Base-by-base conservation (phyloP, 352 stramenopile genomes). In the Sclerospora graminicola region DNA sequence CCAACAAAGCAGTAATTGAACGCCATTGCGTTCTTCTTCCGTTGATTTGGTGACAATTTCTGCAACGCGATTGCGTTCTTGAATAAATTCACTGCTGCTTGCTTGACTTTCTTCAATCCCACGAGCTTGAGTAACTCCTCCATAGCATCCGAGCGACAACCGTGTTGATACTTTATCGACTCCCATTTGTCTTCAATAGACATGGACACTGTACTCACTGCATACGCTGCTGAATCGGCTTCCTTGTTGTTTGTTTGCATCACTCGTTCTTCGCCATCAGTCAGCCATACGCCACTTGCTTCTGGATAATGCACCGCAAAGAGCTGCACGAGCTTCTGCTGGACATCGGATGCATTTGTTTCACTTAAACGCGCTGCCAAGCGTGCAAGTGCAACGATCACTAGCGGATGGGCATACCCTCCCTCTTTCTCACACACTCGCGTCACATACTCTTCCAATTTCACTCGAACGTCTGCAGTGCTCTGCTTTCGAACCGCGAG, bases 81-180 rank as follows among this genome's bases (percentile, higher is more conserved):
- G 37, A 87, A 94, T 29, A 94, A 45, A 24, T 75, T 69, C 0
- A 89, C 56, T 1, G 81, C 82, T 43, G 54, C 65, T 28, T 75
- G 45, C 42, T 95, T 95, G 3, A 95, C 84, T 41, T 78, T 77
- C 8, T 48, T 67, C n/a, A 95, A 59, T 1, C 84, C 84, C 20
- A 85, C 84, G 31, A 94, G 66, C 38, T 80, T 82, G 11, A 94
- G 34, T 14, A 95, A 49, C 26, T 84, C 56, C 5, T 94, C 81
- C 79, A 94, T 93, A 4, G 73, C 79, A 11, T 76, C 36, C 2
- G 82, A 92, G 0, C 54, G 28, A 30, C 66, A 69, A 5, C 54
- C 41, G 32, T 78, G 39, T 23, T 72, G 61, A 4, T 42, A 43
- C 41, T 88, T 82, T 16, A 90, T 39, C 28, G 60, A 59, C 23